Evolutionary conservation across 768 basidiomycete species (phyloP), one percentile per base, ranked within the genome.

Genomic region (Serendipita sp.): DNA sequence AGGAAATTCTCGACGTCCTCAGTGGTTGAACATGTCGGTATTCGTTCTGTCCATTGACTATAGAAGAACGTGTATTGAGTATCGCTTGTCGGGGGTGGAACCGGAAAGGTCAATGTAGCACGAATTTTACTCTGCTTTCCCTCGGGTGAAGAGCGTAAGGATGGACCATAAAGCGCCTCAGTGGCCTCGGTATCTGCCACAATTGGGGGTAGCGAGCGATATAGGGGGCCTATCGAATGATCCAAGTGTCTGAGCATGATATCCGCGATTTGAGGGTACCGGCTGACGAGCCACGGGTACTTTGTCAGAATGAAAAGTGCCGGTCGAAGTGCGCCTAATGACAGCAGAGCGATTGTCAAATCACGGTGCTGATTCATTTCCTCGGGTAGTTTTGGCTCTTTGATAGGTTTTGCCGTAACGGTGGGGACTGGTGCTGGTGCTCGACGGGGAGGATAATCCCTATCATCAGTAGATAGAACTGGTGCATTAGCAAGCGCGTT

Each of bases 61-160:
- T 86, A 95, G 79, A 96, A 97, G 78, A 90, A 96, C 3, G 90
- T 81, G 69, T 91, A 95, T 62, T 86, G 83, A n/a, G 79, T 79
- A 64, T 76, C 81, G 24, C 91, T 93, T 69, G 83, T 80, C 0
- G 89, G 87, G 30, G 94, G 93, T 2, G 94, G 94, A 1, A 88
- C 86, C 73, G 81, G 81, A 2, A 88, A 74, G 0, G 90, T 89
- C n/a, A 92, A 77, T 3, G 81, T 72, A 0, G 83, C 76, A 70
- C 87, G 90, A 4, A 35, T 16, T 37, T 60, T 32, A 37, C 4
- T 8, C 8, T 60, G 32, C 37, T 62, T 32, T 30, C 28, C n/a
- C 18, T 41, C 30, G 15, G 35, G 24, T 18, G 34, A 13, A 44
- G 32, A 5, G 30, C 34, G 38, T 30, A 65, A 18, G 44, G 64